These are phyloP conservation scores for Hanseniaspora nectarophila DNA, from an alignment of 805 yeast genomes.

Conservation along the genomic window DNA sequence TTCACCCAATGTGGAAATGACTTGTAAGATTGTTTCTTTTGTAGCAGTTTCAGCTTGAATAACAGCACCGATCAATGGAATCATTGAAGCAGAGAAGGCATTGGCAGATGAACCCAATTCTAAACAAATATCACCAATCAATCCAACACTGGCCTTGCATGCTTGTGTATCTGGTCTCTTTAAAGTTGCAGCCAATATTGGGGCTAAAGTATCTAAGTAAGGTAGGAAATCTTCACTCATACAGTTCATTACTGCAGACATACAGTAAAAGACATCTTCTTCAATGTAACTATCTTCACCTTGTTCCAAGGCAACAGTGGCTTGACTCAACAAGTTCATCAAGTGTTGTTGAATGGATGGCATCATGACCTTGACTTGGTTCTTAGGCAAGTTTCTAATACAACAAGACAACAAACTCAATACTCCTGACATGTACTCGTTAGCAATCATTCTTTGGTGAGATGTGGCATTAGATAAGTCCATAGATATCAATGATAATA, in stretches of 20 bases:
- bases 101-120: conserved; percentile 64
- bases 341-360: conserved; percentile 28
- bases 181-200: conserved; percentile 68
- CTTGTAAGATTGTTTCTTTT: conserved; percentile 74
- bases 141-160: conserved; percentile 83
- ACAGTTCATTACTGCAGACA: conserved; percentile 79
- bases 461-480: conserved; percentile 46
- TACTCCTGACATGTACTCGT: conserved; percentile 76
- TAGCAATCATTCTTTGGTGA: conserved; percentile 68
- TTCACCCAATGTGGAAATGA: conserved; percentile 89
- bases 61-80: conserved; percentile 68
- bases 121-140: conserved; percentile 87
- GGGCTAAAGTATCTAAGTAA: conserved; percentile 73
- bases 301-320: conserved; percentile 17
- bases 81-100: conserved; percentile 67
- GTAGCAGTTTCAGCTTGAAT: conserved; percentile 56
- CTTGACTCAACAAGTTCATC: conserved; percentile 44
- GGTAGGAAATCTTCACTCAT: conserved; percentile 57
- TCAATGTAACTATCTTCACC: conserved; percentile 39
- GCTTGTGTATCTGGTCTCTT: conserved; percentile 73
- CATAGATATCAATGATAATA: conserved; percentile 55
- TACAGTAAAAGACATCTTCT: conserved; percentile 87
- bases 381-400: conserved; percentile 64
- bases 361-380: conserved; percentile 33
- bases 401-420: conserved; percentile 69